phyloP scores from a whole-genome alignment of 495 filamentous ascomycete genomes.

The Penicillium maclennaniae region DNA sequence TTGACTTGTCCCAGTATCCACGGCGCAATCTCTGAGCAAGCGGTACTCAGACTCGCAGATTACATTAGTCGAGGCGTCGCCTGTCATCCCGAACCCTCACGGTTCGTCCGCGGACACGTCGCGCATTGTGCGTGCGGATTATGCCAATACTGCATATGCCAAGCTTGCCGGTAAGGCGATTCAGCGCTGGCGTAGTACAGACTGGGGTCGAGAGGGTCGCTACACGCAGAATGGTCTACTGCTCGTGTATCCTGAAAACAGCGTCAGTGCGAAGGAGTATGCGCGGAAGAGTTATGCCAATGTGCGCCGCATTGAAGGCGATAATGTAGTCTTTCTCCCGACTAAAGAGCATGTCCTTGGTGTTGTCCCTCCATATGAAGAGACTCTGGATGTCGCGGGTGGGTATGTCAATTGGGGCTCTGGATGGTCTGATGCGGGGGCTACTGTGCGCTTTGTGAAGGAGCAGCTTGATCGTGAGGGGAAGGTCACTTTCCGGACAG shows the following conservation, averaged over 20 bases:
- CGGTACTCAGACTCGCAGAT: conserved; percentile 53
- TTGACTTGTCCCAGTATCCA: conserved; percentile 47
- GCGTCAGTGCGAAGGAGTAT: conserved; percentile 56
- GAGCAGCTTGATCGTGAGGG: conserved; percentile 52
- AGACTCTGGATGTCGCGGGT: conserved; percentile 47
- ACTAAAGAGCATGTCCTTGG: conserved; percentile 37
- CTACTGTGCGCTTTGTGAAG: conserved; percentile 67
- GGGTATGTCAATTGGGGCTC: conserved; percentile 80
- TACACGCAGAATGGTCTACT: conserved; percentile 76
- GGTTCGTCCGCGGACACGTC: conserved; percentile 71
- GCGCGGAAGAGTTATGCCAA: conserved; percentile 63
- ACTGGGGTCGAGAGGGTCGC: conserved; percentile 58
- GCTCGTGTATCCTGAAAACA: conserved; percentile 55
- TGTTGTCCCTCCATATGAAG: conserved; percentile 43
- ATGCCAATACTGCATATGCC: conserved; percentile 68
- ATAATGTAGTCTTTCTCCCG: conserved; percentile 50
- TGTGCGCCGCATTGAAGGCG: conserved; percentile 42
- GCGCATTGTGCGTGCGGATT: conserved; percentile 79
- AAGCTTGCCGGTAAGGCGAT: conserved; percentile 65
- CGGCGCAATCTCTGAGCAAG: conserved; percentile 60
- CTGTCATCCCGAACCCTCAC: conserved; percentile 65
- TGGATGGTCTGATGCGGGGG: conserved; percentile 84
- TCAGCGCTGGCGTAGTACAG: conserved; percentile 62
- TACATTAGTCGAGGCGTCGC: conserved; percentile 64
- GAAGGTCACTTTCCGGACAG: conserved; percentile 61